These are phyloP conservation scores for Pythium diclinum DNA, from an alignment of 352 stramenopile genomes.

Conservation along the genomic window DNA sequence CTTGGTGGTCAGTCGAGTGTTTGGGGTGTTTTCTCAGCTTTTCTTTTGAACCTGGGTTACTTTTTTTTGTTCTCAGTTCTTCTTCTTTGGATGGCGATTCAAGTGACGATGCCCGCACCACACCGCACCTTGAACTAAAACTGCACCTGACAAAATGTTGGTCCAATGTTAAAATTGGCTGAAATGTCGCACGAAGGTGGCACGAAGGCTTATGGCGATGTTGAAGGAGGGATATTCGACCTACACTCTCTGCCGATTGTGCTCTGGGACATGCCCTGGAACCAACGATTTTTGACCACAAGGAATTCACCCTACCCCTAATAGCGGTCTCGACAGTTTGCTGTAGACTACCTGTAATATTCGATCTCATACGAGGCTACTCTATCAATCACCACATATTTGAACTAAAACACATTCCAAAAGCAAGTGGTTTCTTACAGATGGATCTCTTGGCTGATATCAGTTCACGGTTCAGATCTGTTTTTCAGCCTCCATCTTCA, in stretches of 20 bases:
- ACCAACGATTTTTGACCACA: neutral
- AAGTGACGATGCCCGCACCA: constrained; percentile 21
- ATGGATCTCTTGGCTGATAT: neutral
- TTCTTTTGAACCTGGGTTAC: constrained; percentile 24
- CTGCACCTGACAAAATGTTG: constrained; percentile 14
- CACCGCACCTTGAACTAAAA: constrained; percentile 1
- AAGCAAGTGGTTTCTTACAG: neutral
- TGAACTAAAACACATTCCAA: neutral
- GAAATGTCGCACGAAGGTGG: constrained; percentile 23
- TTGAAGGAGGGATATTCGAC: constrained; percentile 25
- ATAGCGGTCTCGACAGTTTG: constrained; percentile 25
- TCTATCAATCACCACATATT: too few relatives aligned
- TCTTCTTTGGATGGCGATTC: constrained; percentile 15
- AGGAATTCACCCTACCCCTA: constrained; percentile 11
- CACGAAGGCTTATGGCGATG: constrained; percentile 10
- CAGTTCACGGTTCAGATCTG: neutral
- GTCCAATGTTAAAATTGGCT: constrained; percentile 22
- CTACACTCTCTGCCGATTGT: constrained; percentile 22
- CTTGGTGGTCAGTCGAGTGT: constrained; percentile 5
- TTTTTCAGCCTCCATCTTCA: neutral
- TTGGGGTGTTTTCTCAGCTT: constrained; percentile 22
- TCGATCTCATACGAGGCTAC: too few relatives aligned
- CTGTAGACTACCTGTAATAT: neutral
- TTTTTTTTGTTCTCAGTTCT: constrained; percentile 6
- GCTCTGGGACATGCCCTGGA: neutral